A percentile compares a stretch with the other conserved stretches of the same genome.
Evolutionary conservation across 2,329 filamentous ascomycete genomes (phyloP).

Genomic region (Colletotrichum sp.): DNA sequence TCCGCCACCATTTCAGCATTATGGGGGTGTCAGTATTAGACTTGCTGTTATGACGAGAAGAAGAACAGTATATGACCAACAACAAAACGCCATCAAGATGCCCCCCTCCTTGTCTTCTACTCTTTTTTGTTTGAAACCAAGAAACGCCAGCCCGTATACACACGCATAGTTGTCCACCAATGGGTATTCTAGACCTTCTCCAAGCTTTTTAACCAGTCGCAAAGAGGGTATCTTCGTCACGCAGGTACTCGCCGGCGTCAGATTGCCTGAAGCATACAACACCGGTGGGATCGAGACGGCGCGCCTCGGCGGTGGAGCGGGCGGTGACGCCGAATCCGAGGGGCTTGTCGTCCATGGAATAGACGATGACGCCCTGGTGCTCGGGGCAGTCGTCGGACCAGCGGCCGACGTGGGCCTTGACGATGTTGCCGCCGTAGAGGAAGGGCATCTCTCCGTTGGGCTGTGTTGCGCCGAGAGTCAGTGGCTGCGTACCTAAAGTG

Average conservation of each 20-base stretch:
- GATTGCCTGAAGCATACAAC: conserved; percentile 91
- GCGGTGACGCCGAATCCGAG: conserved; percentile 92
- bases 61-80: conserved; percentile 8
- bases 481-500: background rate
- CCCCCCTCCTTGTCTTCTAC: conserved; percentile 13
- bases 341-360: conserved; percentile 92
- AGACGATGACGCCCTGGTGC: conserved; percentile 89
- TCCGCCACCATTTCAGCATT: background rate
- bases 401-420: conserved; percentile 73
- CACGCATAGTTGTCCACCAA: background rate
- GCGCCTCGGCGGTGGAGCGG: conserved; percentile 82
- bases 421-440: conserved; percentile 88
- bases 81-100: conserved; percentile 19
- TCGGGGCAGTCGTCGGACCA: conserved; percentile 93
- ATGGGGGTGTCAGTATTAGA: background rate
- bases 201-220: conserved; percentile 48
- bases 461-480: conserved; percentile 20
- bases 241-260: conserved; percentile 92
- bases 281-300: conserved; percentile 86
- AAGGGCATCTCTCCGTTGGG: conserved; percentile 97
- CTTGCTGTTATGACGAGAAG: background rate
- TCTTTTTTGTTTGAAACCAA: conserved; percentile 1
- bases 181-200: background rate
- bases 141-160: conserved; percentile 15
- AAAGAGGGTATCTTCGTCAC: conserved; percentile 77